These are phyloP conservation scores for Botrytis squamosa DNA, from an alignment of 2,329 filamentous ascomycete species.

Conservation along the genomic window DNA sequence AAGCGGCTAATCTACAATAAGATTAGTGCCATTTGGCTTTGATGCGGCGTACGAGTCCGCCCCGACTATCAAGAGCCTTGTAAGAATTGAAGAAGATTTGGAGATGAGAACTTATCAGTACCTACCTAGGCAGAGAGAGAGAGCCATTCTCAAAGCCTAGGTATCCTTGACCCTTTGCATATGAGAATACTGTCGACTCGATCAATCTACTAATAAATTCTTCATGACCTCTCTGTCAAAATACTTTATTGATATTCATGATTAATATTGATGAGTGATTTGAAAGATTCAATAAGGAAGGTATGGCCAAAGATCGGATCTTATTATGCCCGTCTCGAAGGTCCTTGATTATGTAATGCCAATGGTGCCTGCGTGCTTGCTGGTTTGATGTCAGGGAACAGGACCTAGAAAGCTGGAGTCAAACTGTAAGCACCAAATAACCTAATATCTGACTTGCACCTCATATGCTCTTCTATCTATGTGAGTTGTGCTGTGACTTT, in stretches of 20 bases:
- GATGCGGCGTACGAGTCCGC: neutral
- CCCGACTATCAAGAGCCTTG: neutral
- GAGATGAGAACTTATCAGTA: neutral
- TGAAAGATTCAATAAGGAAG: neutral
- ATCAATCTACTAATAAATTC: neutral
- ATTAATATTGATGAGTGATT: neutral
- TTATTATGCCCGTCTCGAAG: conserved; percentile 8
- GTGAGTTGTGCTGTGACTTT: neutral
- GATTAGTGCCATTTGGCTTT: neutral
- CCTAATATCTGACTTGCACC: conserved; percentile 10
- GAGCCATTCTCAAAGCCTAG: neutral
- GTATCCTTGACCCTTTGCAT: neutral
- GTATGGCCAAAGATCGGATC: conserved; percentile 2
- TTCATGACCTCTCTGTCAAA: neutral
- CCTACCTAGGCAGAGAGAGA: neutral
- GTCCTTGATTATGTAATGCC: conserved; percentile 12
- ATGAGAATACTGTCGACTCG: neutral
- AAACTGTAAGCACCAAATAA: conserved; percentile 16
- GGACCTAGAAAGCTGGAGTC: conserved; percentile 2
- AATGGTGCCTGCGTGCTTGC: neutral
- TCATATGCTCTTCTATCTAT: neutral
- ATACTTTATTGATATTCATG: neutral
- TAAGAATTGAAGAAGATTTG: neutral
- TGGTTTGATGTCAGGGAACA: conserved; percentile 15
- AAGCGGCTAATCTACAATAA: neutral